Conservation (phyloP, 176 grass and related monocot species). For the Musa schizocarpa region DNA sequence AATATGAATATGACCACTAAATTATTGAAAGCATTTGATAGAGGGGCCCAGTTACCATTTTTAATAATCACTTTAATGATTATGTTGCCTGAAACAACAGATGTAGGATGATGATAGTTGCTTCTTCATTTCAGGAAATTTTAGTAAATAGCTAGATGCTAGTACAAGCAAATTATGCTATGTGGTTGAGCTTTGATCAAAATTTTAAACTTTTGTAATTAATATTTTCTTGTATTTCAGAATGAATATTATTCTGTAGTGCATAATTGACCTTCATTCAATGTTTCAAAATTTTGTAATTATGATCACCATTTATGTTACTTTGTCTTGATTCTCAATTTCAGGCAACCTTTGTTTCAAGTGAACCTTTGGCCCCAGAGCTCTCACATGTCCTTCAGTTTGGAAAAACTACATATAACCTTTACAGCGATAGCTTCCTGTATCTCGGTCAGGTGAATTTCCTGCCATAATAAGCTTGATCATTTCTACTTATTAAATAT, state of each 20-base stretch:
- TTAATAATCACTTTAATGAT: not conserved
- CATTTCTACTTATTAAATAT: not conserved
- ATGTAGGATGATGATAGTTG: not conserved
- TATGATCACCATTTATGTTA: not conserved
- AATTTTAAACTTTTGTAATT: too few relatives aligned
- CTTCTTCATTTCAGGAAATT: not conserved
- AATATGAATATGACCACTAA: not conserved
- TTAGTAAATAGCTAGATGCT: not conserved
- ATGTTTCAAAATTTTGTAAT: not conserved
- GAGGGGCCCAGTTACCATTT: not conserved
- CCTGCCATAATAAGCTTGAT: not conserved
- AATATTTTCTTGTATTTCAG: not conserved
- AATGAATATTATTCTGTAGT: not conserved
- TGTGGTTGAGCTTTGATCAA: too few relatives aligned
- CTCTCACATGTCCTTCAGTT: constrained; percentile 55
- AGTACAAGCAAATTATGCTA: too few relatives aligned
- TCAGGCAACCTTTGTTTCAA: constrained; percentile 64
- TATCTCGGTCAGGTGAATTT: constrained; percentile 77
- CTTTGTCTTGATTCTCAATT: not conserved
- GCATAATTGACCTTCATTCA: not conserved
- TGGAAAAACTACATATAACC: constrained; percentile 56
- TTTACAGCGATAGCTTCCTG: constrained; percentile 85
- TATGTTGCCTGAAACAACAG: not conserved
- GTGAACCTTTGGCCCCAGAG: constrained; percentile 45
- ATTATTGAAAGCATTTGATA: not conserved